Conservation (phyloP, 805 yeast genomes). For the Metschnikowia drakensbergensis region DNA sequence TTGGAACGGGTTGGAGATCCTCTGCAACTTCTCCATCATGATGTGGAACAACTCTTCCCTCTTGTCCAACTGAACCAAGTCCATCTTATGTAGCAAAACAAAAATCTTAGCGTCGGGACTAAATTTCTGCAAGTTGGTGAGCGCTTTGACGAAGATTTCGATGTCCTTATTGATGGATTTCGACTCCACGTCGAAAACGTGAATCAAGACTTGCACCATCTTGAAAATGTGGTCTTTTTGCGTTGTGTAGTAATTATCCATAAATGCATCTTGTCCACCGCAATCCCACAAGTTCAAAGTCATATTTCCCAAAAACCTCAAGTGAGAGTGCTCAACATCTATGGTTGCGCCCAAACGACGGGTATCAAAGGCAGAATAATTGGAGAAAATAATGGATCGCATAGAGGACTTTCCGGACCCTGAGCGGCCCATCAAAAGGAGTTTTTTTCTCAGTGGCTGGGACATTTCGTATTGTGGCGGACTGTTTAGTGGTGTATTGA, state of each 20-base stretch:
- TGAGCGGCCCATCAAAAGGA: conserved; percentile 72
- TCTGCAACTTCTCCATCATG: conserved; percentile 78
- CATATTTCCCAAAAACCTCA: conserved; percentile 91
- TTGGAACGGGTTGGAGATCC: conserved; percentile 60
- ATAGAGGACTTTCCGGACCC: conserved; percentile 97
- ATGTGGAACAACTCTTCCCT: conserved; percentile 78
- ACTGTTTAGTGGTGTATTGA: neutral
- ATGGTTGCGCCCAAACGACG: conserved; percentile 94
- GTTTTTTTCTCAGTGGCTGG: conserved; percentile 32
- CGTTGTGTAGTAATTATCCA: conserved; percentile 87
- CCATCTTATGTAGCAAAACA: conserved; percentile 93
- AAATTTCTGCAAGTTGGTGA: conserved; percentile 74
- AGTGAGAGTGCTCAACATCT: conserved; percentile 96
- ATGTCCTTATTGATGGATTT: conserved; percentile 90
- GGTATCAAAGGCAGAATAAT: conserved; percentile 95
- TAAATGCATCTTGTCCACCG: conserved; percentile 95
- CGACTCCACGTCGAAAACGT: conserved; percentile 93
- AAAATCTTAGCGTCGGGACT: conserved; percentile 91
- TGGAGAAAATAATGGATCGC: conserved; percentile 93
- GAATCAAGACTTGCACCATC: conserved; percentile 92
- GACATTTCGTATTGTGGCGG: conserved; percentile 10
- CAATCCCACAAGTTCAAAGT: conserved; percentile 96
- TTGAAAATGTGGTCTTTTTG: conserved; percentile 90
- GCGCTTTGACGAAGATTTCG: conserved; percentile 81
- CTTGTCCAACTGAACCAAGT: conserved; percentile 81